Base-by-base conservation (phyloP, 208 protist genomes). In the Leishmania major region DNA sequence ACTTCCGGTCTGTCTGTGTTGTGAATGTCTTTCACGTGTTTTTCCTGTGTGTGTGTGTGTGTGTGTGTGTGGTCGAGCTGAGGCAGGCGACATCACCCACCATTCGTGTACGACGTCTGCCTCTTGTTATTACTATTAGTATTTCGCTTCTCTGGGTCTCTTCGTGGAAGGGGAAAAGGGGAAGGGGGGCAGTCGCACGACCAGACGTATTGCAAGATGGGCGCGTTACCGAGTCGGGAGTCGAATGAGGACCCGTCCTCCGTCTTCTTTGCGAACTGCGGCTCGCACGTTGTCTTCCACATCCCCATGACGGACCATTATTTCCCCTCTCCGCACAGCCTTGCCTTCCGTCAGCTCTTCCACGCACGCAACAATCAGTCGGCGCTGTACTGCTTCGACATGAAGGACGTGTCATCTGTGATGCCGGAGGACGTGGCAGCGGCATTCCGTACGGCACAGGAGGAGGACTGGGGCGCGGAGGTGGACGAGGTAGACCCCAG, bases 301-400 rank as follows among this genome's bases (percentile, higher is more conserved):
- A 49, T 95, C 25, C 91, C 91, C 10, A 81, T 95, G 62, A 95
- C 90, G 1, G 73, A 75, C 15, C 90, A 95, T 72, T 95, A 86
- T 78, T 93, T 95, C 60, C 84, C 88, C 31, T 87, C 82, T 6
- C 72, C 76, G 4, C 25, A 81, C 25, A 80, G 88, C n/a, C 86
- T 89, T 17, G 88, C 87, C 3, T 95, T 95, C 70, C 87, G 69
- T 67, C 91, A 95, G 75, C 84, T 95, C 53, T 75, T 85, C 45
- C 70, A 91, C 62, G 83, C 82, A 31, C 85, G 91, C 69, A 83
- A 87, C 59, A 80, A 86, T 66, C 91, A 90, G 64, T 92, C 88
- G 19, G 82, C 83, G 25, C 90, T 91, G 25, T 95, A 93, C 83
- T 83, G 85, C 75, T 95, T 92, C 77, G 85, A 90, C 45, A 49